A percentile compares a stretch with the other conserved stretches of the same genome.
These are phyloP conservation scores for Rubroboletus satanas DNA, from an alignment of 768 basidiomycete species.

Conservation along the genomic window DNA sequence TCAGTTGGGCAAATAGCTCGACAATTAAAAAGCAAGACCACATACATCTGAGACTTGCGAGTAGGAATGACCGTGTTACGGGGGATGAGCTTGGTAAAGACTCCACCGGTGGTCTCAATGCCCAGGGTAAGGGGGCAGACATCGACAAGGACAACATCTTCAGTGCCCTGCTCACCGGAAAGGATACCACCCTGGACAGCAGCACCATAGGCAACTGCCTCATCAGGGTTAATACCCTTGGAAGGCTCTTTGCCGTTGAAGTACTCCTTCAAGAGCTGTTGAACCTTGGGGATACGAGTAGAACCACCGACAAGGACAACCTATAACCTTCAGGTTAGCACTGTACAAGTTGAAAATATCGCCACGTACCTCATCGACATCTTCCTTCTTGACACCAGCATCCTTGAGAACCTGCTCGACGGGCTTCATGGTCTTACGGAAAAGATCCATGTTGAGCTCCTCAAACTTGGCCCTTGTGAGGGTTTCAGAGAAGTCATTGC, in stretches of 20 bases:
- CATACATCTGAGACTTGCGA: slow-evolving; percentile 89
- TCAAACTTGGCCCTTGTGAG: slow-evolving; percentile 98
- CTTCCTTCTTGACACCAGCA: slow-evolving; percentile 96
- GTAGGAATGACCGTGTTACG: slow-evolving; percentile 99
- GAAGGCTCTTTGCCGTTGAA: slow-evolving; percentile 97
- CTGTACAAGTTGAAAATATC: accelerated
- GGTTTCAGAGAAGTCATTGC: slow-evolving; percentile 96
- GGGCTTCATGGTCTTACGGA: slow-evolving; percentile 99
- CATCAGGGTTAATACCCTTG: slow-evolving; percentile 98
- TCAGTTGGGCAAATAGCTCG: background rate
- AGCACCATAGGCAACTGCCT: slow-evolving; percentile 98
- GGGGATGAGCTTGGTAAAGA: slow-evolving; percentile 95
- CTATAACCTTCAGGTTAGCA: slow-evolving; percentile 28
- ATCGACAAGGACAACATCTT: slow-evolving; percentile 92
- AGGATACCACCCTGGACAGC: slow-evolving; percentile 99
- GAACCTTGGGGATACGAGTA: slow-evolving; percentile 99
- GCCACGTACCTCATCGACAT: slow-evolving; percentile 73
- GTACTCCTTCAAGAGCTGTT: slow-evolving; percentile 96
- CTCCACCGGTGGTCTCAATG: slow-evolving; percentile 98
- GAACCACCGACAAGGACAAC: slow-evolving; percentile 94
- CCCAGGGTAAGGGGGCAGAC: slow-evolving; percentile 96
- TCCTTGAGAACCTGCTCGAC: slow-evolving; percentile 99
- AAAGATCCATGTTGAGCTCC: slow-evolving; percentile 97
- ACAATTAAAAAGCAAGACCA: background rate
- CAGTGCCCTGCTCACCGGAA: slow-evolving; percentile 87